A percentile compares a stretch with the other conserved stretches of the same genome.
These are phyloP conservation scores for Coemansia umbellata DNA, from an alignment of 192 early-diverging fungal genomes.

Conservation along the genomic window DNA sequence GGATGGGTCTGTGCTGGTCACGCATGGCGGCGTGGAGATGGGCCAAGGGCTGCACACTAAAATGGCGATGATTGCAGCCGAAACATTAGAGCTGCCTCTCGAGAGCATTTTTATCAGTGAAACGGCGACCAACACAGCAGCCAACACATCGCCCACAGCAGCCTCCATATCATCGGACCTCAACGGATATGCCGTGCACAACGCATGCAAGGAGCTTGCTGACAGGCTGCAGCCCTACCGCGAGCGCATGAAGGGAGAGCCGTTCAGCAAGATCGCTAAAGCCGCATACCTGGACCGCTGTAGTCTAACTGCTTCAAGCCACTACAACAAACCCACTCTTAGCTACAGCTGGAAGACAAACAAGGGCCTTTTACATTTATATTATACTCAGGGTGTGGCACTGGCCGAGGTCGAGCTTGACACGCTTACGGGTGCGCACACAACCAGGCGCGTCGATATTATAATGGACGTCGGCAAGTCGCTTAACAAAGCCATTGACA, in stretches of 20 bases:
- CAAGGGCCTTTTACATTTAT: slow-evolving; percentile 67
- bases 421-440: slow-evolving; percentile 75
- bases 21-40: slow-evolving; percentile 88
- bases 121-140: slow-evolving; percentile 72
- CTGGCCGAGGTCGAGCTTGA: slow-evolving; percentile 84
- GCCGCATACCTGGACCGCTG: slow-evolving; percentile 76
- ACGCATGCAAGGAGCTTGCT: slow-evolving; percentile 71
- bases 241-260: slow-evolving; percentile 52
- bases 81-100: slow-evolving; percentile 70
- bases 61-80: slow-evolving; percentile 78
- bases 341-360: slow-evolving; percentile 69
- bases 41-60: slow-evolving; percentile 90
- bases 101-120: slow-evolving; percentile 63
- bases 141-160: slow-evolving; percentile 77
- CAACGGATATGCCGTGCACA: slow-evolving; percentile 77
- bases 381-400: slow-evolving; percentile 82
- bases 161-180: slow-evolving; percentile 75
- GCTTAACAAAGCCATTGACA: slow-evolving; percentile 83
- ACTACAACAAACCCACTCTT: slow-evolving; percentile 79
- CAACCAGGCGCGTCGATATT: slow-evolving; percentile 68
- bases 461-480: slow-evolving; percentile 83
- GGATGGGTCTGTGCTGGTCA: slow-evolving; percentile 78
- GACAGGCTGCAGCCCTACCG: slow-evolving; percentile 69
- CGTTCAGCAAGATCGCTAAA: slow-evolving; percentile 53
- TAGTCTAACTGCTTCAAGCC: slow-evolving; percentile 76